Evolutionary conservation across 345 rosid genomes (phyloP).

Genomic region (Gossypium ekmanianum): DNA sequence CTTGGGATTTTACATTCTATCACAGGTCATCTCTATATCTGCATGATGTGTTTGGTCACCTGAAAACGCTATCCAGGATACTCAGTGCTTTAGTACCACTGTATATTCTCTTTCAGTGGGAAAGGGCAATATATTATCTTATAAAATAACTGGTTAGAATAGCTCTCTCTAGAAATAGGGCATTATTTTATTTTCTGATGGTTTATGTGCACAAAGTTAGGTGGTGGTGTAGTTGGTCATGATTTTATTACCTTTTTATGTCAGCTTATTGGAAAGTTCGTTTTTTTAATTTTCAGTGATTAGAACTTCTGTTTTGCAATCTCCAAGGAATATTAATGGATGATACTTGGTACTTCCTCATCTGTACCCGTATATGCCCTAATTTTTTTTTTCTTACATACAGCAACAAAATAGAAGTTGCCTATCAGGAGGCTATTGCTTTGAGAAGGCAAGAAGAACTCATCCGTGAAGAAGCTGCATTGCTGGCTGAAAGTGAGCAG

Average conservation of each 20-base stretch:
- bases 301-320: not conserved
- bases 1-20: not conserved
- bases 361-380: not conserved
- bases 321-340: not conserved
- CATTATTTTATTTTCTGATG: not conserved
- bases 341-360: not conserved
- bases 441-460: constrained; percentile 91
- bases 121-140: not conserved
- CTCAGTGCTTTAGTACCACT: not conserved
- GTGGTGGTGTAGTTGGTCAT: not conserved
- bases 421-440: constrained; percentile 95
- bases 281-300: not conserved
- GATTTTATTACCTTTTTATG: not conserved
- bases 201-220: not conserved
- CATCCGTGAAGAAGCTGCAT: constrained; percentile 89
- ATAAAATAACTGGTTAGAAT: not conserved
- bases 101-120: not conserved
- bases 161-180: not conserved
- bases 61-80: not conserved
- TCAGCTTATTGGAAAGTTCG: not conserved
- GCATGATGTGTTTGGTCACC: not conserved
- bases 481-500: constrained; percentile 77
- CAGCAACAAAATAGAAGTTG: constrained; percentile 85
- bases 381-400: constrained; percentile 15
- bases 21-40: constrained; percentile 4